Evolutionary conservation across 306 rosid species (phyloP), one percentile per base, ranked within the genome.

Genomic region (Aeschynomene evenia): DNA sequence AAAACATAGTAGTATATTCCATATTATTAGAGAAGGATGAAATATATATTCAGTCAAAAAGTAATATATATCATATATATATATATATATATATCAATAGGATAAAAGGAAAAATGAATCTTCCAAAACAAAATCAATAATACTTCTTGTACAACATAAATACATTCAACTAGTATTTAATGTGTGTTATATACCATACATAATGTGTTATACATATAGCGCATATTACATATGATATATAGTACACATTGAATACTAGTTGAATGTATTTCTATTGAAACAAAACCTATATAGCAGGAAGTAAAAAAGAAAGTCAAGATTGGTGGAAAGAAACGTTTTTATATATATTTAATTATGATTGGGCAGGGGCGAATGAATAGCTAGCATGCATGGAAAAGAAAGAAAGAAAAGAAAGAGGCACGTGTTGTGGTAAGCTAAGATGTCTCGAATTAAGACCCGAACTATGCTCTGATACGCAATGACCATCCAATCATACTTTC

Each of bases 401-500:
- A 45, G 1, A 3, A 1, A 4, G 2, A 23, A 29, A 42, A 28
- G 9, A 20, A 6, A 19, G 3, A 66, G 61, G 68, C 72, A 79
- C 46, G 63, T 73, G 79, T 58, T 60, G 51, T 59, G 63, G 23
- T 60, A 46, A 79, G 63, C 76, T 70, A 34, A 42, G 20, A 68
- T 61, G 61, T 72, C 70, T 71, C 78, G 50, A 11, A 21, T 18
- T 26, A 31, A 43, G 54, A 22, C 0, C 40, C 80, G 71, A 77
- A 19, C 33, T 26, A 40, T 60, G 71, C 69, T 60, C 68, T 33
- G 7, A 69, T 20, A n/a, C n/a, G 65, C 60, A 63, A 62, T 79
- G 85, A 75, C 84, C 76, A 81, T 40, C 77, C 40, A 20, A 1
- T 45, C 5, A 31, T 52, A 58, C 37, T 74, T 43, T 0, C 75